Evolutionary conservation across 495 filamentous ascomycete genomes (phyloP).

Genomic region (Xylaria cubensis): DNA sequence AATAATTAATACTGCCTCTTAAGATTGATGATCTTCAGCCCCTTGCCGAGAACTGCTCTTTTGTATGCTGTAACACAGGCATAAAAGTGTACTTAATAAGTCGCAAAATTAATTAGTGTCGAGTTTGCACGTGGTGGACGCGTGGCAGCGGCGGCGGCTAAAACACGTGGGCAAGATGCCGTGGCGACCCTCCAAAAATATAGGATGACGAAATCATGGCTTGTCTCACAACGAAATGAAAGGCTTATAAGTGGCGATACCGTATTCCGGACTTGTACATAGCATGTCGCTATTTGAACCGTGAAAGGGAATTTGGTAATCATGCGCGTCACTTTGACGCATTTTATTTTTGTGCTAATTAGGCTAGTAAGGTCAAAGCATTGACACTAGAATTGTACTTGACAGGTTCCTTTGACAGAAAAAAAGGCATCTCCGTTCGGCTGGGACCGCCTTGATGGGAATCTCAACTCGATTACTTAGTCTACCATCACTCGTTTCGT

Average conservation of each 20-base stretch:
- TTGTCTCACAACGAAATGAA: conserved; percentile 19
- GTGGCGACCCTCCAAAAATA: conserved; percentile 3
- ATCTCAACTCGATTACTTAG: neutral
- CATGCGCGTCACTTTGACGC: neutral
- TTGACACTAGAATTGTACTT: neutral
- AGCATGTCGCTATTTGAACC: neutral
- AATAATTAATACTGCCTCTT: neutral
- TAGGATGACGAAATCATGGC: conserved; percentile 6
- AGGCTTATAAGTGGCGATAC: conserved; percentile 6
- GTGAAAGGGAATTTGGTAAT: neutral
- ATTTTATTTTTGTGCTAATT: neutral
- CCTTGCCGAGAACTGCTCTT: neutral
- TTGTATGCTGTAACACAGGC: neutral
- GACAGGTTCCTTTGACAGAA: neutral
- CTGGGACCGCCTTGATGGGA: neutral
- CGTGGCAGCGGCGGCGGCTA: conserved; percentile 22
- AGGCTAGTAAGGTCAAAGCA: neutral
- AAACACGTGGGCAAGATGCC: conserved; percentile 19
- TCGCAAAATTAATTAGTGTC: conserved; percentile 7
- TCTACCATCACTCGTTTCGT: too few species aligned
- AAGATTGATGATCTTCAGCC: neutral
- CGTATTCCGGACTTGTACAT: neutral
- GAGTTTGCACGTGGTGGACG: conserved; percentile 23
- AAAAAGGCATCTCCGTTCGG: neutral
- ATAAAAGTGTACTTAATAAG: neutral